Evolutionary conservation across 306 rosid genomes (phyloP), one percentile per base, ranked within the genome.

Genomic region (Pyrus pyrifolia): DNA sequence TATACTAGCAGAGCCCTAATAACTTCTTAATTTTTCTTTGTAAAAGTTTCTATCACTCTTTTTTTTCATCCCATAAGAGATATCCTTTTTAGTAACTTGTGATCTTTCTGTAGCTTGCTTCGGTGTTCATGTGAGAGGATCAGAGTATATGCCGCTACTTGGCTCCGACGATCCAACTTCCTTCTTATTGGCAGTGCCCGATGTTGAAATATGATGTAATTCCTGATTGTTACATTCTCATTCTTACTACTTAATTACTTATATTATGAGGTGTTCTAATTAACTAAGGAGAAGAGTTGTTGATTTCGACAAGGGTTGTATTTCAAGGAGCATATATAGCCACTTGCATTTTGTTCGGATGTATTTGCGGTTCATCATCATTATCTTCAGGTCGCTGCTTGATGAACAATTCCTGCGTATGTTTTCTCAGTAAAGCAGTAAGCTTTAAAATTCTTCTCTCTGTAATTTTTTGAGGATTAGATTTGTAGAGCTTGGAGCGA

Each of bases 61-160:
- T 49, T 49, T 14, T 49, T 49, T 49, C 5, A 3, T 49, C 53
- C 53, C 19, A 14, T 4, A 13, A 49, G 53, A 14, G 19, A 49
- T 33, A 13, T 70, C 19, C 35, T 17, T 33, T 67, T 58, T 60
- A 29, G 68, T 76, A 42, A 35, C 5, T 21, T 71, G 58, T 40
- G 40, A 42, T 72, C 27, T 82, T 79, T 73, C 19, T 82, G 92
- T 83, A 94, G 98, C 98, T 82, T 95, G 98, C 92, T 95, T 84
- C 83, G 82, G 95, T 76, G 97, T 87, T 67, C 98, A 87, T 68
- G 98, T 95, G 82, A 92, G 98, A 83, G 96, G 98, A 78, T 92
- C 92, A 7, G 97, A 95, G 83, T 95, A 90, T 81, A 88, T 86
- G 85, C 96, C 97, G 11, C 89, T 88, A n/a, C 85, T 84, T 23